Percentiles rank a stretch among this genome's conserved stretches.
Evolutionary conservation across 1,284 basidiomycete species (phyloP).

Genomic region (Moniliella sp.): DNA sequence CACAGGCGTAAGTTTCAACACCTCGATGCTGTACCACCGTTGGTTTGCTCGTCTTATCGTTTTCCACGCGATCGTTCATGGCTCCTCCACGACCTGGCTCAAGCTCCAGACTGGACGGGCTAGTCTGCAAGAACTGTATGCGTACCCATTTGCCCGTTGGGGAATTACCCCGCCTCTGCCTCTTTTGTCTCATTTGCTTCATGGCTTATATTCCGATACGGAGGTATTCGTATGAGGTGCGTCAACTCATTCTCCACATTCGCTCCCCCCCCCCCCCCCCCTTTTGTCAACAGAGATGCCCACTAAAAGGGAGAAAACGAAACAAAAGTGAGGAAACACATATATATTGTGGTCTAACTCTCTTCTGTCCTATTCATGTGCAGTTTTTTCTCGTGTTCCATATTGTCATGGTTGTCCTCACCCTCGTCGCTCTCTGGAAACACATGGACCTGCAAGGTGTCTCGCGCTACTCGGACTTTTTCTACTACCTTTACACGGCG

Average conservation of each 20-base stretch:
- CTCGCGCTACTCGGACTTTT: not conserved
- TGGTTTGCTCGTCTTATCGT: conserved; percentile 26
- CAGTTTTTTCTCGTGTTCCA: not conserved
- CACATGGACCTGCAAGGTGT: not conserved
- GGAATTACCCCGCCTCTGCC: not conserved
- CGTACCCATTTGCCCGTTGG: not conserved
- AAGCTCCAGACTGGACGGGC: not conserved
- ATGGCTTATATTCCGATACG: not conserved
- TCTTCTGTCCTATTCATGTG: not conserved
- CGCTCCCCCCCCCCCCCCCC: no score
- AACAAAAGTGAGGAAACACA: no score
- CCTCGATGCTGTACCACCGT: conserved; percentile 29
- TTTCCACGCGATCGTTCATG: conserved; percentile 19
- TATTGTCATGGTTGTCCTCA: not conserved
- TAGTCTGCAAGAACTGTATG: not conserved
- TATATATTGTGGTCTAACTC: no score
- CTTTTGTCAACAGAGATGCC: no score
- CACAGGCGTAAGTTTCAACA: conserved; percentile 19
- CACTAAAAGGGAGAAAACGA: no score
- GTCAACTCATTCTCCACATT: no score
- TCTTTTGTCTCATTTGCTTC: not conserved
- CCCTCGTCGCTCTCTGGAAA: not conserved
- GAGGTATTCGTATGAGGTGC: not conserved
- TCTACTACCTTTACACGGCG: not conserved
- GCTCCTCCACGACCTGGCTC: conserved; percentile 4